A percentile compares a stretch with the other conserved stretches of the same genome.
Evolutionary conservation across 1,284 basidiomycete genomes (phyloP).

Genomic region (Ceratobasidium sp.): DNA sequence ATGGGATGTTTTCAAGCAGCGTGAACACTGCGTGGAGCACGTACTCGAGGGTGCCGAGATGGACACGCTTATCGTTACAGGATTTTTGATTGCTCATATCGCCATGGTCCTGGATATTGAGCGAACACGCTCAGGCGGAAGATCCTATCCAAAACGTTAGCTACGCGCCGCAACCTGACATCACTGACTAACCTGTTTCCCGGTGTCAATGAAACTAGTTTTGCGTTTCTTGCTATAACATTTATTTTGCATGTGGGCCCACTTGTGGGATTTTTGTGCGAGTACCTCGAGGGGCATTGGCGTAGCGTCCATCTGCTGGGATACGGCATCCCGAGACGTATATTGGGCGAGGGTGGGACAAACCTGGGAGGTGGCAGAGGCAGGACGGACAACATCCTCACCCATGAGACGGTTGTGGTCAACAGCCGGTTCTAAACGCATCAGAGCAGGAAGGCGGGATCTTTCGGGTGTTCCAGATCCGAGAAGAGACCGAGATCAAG

Average conservation of each 20-base stretch:
- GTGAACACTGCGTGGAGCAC: conserved; percentile 99
- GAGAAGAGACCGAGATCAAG: too few species aligned
- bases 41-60: conserved; percentile 97
- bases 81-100: conserved; percentile 98
- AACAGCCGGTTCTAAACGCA: conserved; percentile 13
- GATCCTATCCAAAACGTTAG: conserved; percentile 67
- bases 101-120: conserved; percentile 98
- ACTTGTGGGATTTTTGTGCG: conserved; percentile 91
- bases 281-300: conserved; percentile 81
- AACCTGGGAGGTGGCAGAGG: conserved; percentile 60
- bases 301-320: conserved; percentile 52
- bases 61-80: conserved; percentile 98
- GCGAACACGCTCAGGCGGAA: conserved; percentile 93
- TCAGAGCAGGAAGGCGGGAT: neutral
- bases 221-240: conserved; percentile 91
- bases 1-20: conserved; percentile 98
- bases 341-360: conserved; percentile 65
- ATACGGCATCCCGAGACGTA: conserved; percentile 58
- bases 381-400: conserved; percentile 47
- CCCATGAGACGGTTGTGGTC: conserved; percentile 33
- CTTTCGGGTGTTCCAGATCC: too few species aligned
- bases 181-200: conserved; percentile 80
- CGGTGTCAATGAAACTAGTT: conserved; percentile 92
- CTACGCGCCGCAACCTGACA: conserved; percentile 35
- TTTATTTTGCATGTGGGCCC: conserved; percentile 93